These are phyloP conservation scores for Themeda triandra DNA, from an alignment of 176 grass and related monocot species.

Conservation along the genomic window DNA sequence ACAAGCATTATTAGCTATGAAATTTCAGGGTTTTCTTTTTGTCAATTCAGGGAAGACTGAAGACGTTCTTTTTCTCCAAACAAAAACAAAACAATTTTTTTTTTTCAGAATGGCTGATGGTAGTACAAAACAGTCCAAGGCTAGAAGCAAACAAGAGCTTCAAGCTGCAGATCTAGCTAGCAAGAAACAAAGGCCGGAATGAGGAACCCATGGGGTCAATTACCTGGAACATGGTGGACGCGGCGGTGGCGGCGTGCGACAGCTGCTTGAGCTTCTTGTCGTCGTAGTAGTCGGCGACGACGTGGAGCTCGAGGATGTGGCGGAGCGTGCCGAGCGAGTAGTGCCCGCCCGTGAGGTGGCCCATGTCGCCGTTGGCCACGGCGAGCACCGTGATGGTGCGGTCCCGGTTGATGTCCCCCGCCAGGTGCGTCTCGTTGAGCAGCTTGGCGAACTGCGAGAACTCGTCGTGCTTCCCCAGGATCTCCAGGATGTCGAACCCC, in stretches of 20 bases:
- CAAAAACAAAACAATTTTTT: too few species aligned
- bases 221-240: constrained; percentile 78
- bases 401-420: constrained; percentile 80
- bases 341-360: constrained; percentile 37
- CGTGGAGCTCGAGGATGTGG: constrained; percentile 77
- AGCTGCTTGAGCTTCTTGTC: constrained; percentile 95
- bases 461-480: constrained; percentile 65
- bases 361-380: constrained; percentile 74
- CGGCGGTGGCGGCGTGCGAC: constrained; percentile 51
- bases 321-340: constrained; percentile 65
- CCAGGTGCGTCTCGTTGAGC: constrained; percentile 66
- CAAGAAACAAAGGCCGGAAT: too few species aligned
- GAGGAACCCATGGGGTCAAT: too few species aligned
- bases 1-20: not conserved
- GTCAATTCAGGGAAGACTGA: not conserved
- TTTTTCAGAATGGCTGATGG: not conserved
- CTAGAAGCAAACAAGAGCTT: not conserved
- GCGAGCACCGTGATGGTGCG: constrained; percentile 89
- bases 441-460: constrained; percentile 91
- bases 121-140: not conserved
- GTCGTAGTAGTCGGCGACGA: constrained; percentile 95
- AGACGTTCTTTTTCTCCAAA: not conserved
- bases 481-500: constrained; percentile 89
- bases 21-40: not conserved
- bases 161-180: too few species aligned